Evolutionary conservation across 1,139 yeast genomes (phyloP).

Genomic region (Protomyces gravidus): DNA sequence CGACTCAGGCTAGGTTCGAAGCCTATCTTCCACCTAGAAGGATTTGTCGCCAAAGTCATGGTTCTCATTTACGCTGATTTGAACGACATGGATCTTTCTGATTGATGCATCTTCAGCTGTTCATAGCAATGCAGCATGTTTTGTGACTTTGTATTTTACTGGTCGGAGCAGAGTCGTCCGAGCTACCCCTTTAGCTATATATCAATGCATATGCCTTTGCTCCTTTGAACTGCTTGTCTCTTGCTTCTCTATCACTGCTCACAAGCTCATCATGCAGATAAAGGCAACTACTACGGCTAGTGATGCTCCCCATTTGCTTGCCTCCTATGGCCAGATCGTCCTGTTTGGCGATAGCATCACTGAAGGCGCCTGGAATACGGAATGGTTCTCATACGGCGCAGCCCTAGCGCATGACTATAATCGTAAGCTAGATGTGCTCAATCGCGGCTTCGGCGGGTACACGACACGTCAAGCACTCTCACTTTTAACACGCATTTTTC

Average conservation of each 20-base stretch:
- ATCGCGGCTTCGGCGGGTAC: conserved; percentile 27
- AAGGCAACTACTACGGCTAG: neutral
- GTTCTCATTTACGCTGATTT: conserved; percentile 22
- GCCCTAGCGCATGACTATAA: conserved; percentile 16
- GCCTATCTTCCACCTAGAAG: conserved; percentile 90
- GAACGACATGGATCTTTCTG: conserved; percentile 22
- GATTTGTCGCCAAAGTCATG: conserved; percentile 86
- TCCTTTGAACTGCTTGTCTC: no score
- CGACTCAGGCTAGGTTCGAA: conserved; percentile 80
- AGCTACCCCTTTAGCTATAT: no score
- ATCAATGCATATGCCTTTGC: no score
- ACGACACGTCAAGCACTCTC: conserved; percentile 15
- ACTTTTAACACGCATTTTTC: conserved; percentile 16
- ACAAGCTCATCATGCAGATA: neutral
- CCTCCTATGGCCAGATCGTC: conserved; percentile 24
- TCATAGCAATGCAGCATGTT: neutral
- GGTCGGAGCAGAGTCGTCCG: neutral
- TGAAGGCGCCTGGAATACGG: conserved; percentile 18
- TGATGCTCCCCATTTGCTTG: neutral
- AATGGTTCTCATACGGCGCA: conserved; percentile 12
- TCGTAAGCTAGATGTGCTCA: conserved; percentile 16
- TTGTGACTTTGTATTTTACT: neutral
- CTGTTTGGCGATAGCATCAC: conserved; percentile 29
- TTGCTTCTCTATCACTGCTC: neutral
- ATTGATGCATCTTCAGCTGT: neutral